phyloP scores from a whole-genome alignment of 345 rosid genomes.

The Barbarea vulgaris region DNA sequence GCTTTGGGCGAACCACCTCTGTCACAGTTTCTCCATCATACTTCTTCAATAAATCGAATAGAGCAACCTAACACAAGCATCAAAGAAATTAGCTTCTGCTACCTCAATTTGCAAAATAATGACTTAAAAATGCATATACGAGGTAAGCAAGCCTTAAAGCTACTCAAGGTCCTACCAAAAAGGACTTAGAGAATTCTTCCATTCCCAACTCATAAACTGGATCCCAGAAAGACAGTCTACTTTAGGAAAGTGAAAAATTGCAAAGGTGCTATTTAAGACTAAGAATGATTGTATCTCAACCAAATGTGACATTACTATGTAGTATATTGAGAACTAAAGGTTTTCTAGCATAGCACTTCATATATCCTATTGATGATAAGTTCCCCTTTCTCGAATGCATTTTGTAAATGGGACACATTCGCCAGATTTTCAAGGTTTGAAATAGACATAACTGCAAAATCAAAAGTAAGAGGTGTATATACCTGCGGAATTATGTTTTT shows the following conservation, averaged over 20 bases:
- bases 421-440: constrained; percentile 3
- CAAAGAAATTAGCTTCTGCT: constrained; percentile 20
- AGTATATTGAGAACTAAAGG: background rate
- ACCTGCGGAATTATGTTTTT: constrained; percentile 99
- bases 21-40: constrained; percentile 92
- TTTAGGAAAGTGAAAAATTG: background rate
- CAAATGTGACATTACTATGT: background rate
- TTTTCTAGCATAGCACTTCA: background rate
- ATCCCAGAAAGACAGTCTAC: background rate
- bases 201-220: background rate
- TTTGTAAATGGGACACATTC: too few relatives aligned
- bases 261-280: background rate
- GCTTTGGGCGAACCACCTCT: constrained; percentile 84
- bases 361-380: background rate
- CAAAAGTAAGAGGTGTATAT: constrained; percentile 14
- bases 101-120: background rate
- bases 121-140: background rate
- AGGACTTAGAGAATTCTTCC: background rate
- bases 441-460: background rate
- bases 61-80: constrained; percentile 66
- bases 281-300: background rate
- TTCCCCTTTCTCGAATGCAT: constrained; percentile 2
- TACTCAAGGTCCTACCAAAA: background rate
- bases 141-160: background rate
- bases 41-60: constrained; percentile 87